Percentiles rank a stretch among this genome's conserved stretches.
phyloP scores from a whole-genome alignment of 768 basidiomycete genomes.

The Lactarius vividus region DNA sequence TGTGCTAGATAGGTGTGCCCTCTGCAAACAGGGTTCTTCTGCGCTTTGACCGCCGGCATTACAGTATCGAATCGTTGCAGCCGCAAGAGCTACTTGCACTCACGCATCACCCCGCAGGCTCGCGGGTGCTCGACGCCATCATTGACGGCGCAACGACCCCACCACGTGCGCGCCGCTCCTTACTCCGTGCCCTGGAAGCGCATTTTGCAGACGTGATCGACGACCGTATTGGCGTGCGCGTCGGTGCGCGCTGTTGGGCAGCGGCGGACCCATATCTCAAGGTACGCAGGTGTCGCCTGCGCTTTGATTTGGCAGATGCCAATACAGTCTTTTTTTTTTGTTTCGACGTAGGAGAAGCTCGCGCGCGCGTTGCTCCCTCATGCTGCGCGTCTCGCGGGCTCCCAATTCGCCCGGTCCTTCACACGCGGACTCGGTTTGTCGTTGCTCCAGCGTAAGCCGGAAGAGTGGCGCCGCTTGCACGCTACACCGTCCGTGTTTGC shows the following conservation, averaged over 20 bases:
- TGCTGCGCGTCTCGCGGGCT: conserved; percentile 68
- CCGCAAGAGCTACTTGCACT: conserved; percentile 57
- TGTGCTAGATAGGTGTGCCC: conserved; percentile 64
- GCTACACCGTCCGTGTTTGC: conserved; percentile 39
- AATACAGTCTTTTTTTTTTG: not conserved
- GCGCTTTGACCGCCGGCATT: not conserved
- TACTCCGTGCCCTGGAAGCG: conserved; percentile 74
- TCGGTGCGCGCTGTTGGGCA: conserved; percentile 89
- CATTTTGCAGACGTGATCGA: conserved; percentile 80
- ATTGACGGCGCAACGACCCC: conserved; percentile 67
- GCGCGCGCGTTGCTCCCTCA: conserved; percentile 73
- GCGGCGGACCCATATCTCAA: conserved; percentile 91
- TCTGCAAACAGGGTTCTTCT: not conserved
- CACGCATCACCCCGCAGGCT: conserved; percentile 65
- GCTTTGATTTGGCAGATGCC: not conserved
- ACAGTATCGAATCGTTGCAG: conserved; percentile 57
- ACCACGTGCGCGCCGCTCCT: conserved; percentile 60
- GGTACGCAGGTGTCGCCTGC: conserved; percentile 42
- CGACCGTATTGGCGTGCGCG: conserved; percentile 86
- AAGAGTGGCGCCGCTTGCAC: conserved; percentile 81
- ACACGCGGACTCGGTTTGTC: conserved; percentile 73
- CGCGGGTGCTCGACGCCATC: conserved; percentile 76
- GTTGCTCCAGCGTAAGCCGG: conserved; percentile 71
- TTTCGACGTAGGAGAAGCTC: conserved; percentile 74
- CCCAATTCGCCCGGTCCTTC: conserved; percentile 88